phyloP scores from a whole-genome alignment of 768 basidiomycete species.

The Pisolithus orientalis region DNA sequence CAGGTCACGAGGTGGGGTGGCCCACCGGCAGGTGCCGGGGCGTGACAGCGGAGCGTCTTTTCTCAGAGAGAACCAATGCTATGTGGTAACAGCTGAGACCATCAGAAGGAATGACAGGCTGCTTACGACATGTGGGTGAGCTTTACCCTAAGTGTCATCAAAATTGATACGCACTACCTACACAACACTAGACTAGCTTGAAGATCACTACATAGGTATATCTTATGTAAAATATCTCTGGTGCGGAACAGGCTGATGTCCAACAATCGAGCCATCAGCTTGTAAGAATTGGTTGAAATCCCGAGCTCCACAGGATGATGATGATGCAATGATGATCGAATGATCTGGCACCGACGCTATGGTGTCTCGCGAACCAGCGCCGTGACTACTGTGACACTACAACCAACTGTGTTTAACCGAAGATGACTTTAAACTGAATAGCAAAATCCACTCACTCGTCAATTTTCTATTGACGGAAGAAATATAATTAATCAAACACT shows the following conservation, averaged over 20 bases:
- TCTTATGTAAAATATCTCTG: neutral
- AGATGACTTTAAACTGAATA: neutral
- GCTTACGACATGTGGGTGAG: too few species aligned
- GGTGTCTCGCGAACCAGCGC: conserved; percentile 60
- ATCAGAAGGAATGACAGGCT: too few species aligned
- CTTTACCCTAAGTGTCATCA: too few species aligned
- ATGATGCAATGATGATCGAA: neutral
- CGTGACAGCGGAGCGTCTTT: too few species aligned
- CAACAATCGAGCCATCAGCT: neutral
- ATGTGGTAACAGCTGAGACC: too few species aligned
- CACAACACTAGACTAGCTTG: neutral
- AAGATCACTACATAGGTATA: neutral
- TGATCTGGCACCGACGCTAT: conserved; percentile 16
- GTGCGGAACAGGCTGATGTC: neutral
- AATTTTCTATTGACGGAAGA: conserved; percentile 48
- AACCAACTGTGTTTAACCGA: conserved; percentile 8
- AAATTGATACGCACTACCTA: too few species aligned
- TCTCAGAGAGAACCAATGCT: too few species aligned
- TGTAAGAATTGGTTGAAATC: neutral
- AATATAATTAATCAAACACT: conserved; percentile 4
- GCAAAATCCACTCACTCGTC: conserved; percentile 60
- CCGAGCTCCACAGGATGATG: neutral
- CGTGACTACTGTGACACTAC: conserved; percentile 66
- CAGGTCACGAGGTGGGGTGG: too few species aligned
- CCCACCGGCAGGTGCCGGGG: too few species aligned